Base-by-base conservation (phyloP, 805 yeast genomes). In the Kuraishia piskuri region DNA sequence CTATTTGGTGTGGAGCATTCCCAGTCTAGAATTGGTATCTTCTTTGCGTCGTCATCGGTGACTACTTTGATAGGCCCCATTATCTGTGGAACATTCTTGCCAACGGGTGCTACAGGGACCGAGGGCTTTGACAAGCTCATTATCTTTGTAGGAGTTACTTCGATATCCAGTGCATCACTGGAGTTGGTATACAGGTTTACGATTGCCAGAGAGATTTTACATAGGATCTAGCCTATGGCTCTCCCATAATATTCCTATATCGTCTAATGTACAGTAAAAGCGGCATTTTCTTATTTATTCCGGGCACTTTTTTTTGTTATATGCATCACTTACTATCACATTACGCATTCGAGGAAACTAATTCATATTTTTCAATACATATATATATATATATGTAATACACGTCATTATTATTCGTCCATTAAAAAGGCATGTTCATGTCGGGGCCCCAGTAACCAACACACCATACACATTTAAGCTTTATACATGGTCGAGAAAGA, bases 401-500 rank as follows among this genome's bases (percentile, higher is more conserved):
- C 40, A 31, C 17, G 10, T 25, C 31, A 25, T 31, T 12, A 31
- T 12, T 31, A 31, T n/a, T n/a, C 14, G 14, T 31, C 17, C 40
- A n/a, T n/a, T n/a, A n/a, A n/a, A n/a, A n/a, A n/a, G n/a, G n/a
- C n/a, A n/a, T n/a, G n/a, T n/a, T n/a, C n/a, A n/a, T n/a, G n/a
- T n/a, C n/a, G n/a, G n/a, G n/a, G n/a, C n/a, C n/a, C n/a, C n/a
- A n/a, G n/a, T n/a, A n/a, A n/a, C n/a, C n/a, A n/a, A n/a, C n/a
- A 31, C 9, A 12, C 40, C 17, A 12, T 12, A 31, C 14, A 31
- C n/a, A n/a, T n/a, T 31, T n/a, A 31, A 31, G 40, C 17, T 10
- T 31, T 31, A 12, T 31, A 31, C 40, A 31, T 31, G 40, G 40
- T 31, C 14, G 40, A 31, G 40, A 31, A 90, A 3, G 91, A 85